Evolutionary conservation across 352 stramenopile species (phyloP).

Genomic region (Globisporangium paroecandrum): DNA sequence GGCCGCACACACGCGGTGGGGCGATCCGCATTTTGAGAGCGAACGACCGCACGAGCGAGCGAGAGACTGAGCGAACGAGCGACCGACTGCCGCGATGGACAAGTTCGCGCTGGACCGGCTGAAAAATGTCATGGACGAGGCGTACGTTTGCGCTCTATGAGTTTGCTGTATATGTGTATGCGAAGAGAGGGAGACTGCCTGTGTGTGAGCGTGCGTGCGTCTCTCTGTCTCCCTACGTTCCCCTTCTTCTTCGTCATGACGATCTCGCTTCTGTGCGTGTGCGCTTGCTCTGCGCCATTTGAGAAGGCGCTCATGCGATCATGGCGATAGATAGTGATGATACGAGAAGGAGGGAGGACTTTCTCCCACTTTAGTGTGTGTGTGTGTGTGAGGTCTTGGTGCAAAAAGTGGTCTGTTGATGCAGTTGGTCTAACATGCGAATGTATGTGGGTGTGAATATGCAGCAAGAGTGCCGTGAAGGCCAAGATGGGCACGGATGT

Average conservation of each 20-base stretch:
- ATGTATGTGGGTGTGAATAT: background rate
- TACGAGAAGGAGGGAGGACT: background rate
- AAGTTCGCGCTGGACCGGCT: conserved; percentile 83
- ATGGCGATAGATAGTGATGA: background rate
- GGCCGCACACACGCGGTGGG: background rate
- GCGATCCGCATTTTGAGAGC: conserved; percentile 13
- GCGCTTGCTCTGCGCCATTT: background rate
- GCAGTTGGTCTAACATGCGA: background rate
- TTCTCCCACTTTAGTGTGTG: background rate
- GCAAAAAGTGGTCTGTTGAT: background rate
- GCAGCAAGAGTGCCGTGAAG: conserved; percentile 83
- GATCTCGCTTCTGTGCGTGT: background rate
- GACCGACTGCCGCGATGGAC: conserved; percentile 49
- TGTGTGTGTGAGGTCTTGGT: background rate
- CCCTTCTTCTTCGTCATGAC: background rate
- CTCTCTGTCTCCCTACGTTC: background rate
- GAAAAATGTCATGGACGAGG: conserved; percentile 86
- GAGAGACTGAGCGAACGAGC: background rate
- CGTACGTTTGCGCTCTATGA: conserved; percentile 47
- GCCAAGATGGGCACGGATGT: conserved; percentile 86
- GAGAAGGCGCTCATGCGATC: background rate
- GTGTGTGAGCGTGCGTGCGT: background rate
- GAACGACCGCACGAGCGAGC: conserved; percentile 3
- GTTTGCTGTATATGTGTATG: background rate
- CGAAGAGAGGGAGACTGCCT: background rate